phyloP scores from a whole-genome alignment of 345 rosid genomes.

The Schrenkiella parvula region DNA sequence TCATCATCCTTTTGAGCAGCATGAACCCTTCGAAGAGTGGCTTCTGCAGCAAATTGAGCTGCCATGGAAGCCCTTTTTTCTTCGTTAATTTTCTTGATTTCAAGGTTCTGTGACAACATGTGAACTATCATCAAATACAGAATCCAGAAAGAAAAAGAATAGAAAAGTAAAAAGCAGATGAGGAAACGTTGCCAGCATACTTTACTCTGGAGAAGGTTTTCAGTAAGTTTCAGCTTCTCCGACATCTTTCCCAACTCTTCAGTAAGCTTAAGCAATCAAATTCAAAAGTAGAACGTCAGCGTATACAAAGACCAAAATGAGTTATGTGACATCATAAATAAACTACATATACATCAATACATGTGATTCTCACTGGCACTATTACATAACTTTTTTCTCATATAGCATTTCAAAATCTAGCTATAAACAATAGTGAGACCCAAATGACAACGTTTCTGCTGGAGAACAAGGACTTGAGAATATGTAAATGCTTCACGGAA shows the following conservation, averaged over 20 bases:
- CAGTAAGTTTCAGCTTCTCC: slow-evolving; percentile 87
- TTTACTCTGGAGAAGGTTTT: slow-evolving; percentile 78
- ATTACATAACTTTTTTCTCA: neutral
- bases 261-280: slow-evolving; percentile 57
- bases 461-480: neutral
- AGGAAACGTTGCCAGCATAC: slow-evolving; percentile 38
- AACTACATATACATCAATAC: neutral
- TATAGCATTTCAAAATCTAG: neutral
- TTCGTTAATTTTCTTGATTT: slow-evolving; percentile 92
- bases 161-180: neutral
- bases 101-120: slow-evolving; percentile 68
- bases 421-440: neutral
- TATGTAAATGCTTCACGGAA: neutral
- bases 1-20: slow-evolving; percentile 99
- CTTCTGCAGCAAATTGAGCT: slow-evolving; percentile 99
- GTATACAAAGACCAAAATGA: neutral
- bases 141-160: neutral
- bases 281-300: slow-evolving; percentile 19
- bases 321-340: neutral
- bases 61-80: slow-evolving; percentile 99
- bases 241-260: slow-evolving; percentile 89
- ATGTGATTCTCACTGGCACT: neutral
- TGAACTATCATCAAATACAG: slow-evolving; percentile 7
- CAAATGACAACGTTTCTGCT: neutral
- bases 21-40: slow-evolving; percentile 96